Base-by-base conservation (phyloP, 148 eudicot genomes). In the Simmondsia chinensis region DNA sequence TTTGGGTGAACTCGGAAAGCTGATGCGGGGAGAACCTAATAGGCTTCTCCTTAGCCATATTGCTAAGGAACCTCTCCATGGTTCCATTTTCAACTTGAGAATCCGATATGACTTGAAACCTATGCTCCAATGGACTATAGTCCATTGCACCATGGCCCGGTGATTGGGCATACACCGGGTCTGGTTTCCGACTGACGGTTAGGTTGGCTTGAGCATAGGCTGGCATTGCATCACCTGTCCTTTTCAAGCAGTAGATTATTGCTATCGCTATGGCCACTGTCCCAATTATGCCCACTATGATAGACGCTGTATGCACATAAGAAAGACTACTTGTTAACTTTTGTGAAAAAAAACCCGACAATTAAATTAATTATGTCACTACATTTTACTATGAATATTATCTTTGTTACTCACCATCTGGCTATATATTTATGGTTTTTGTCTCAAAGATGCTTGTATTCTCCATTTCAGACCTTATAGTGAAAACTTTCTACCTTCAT, bases 1-100 rank as follows among this genome's bases (percentile, higher is more conserved):
- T 56, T 19, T 2, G 18, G 6, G 72, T 67, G 39, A 43, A 54
- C 11, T 17, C 41, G 2, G 41, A 6, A 0, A 67, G 52, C 33
- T 67, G 62, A 1, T 39, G 38, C 0, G 62, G 27, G 6, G 66
- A 24, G 39, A 67, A 67, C 4, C 67, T 37, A 13, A 52, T 56
- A 7, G 72, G 72, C 52, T 61, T 55, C 48, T 67, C 67, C 40
- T 42, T 52, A 5, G 57, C 66, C 19, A 67, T 67, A 16, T 60
- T 53, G 19, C 58, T 50, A 0, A 67, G 40, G 13, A 67, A 67
- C 5, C 38, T 54, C 54, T 67, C 72, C 63, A 67, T 56, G 7
- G 62, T 60, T 4, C 35, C 62, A 9, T 23, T 30, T 11, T 38
- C 26, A 12, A 55, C 13, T 11, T 54, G 16, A 3, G 56, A 23